phyloP scores from a whole-genome alignment of 1,139 yeast species.

The Geotrichum candidum region DNA sequence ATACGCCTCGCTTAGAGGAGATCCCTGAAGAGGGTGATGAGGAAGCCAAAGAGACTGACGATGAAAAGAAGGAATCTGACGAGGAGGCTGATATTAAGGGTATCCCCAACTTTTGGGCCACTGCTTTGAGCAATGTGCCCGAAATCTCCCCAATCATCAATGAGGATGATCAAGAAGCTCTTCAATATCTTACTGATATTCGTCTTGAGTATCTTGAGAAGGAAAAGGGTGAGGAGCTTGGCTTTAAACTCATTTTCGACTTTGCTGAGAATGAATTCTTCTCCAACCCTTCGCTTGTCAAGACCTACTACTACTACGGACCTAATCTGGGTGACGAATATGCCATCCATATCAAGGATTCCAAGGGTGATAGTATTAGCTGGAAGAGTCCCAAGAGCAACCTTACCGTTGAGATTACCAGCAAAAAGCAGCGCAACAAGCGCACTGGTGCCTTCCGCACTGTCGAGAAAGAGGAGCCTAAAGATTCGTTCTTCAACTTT shows the following conservation, averaged over 20 bases:
- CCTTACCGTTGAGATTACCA: conserved; percentile 80
- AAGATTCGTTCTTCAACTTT: conserved; percentile 90
- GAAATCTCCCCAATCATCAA: conserved; percentile 80
- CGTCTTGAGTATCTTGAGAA: conserved; percentile 73
- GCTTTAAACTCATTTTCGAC: conserved; percentile 79
- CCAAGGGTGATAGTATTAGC: conserved; percentile 66
- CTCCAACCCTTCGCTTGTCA: conserved; percentile 61
- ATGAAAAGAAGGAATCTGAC: conserved; percentile 34
- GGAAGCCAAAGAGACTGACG: conserved; percentile 44
- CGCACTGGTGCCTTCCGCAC: conserved; percentile 95
- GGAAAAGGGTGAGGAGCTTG: conserved; percentile 46
- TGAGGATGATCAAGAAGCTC: conserved; percentile 86
- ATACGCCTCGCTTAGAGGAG: conserved; percentile 44
- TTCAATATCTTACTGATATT: conserved; percentile 61
- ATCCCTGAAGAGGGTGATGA: conserved; percentile 38
- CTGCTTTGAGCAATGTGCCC: conserved; percentile 82
- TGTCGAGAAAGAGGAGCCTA: conserved; percentile 86
- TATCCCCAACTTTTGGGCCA: conserved; percentile 92
- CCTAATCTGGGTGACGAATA: conserved; percentile 97
- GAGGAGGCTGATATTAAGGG: conserved; percentile 49
- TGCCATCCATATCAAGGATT: conserved; percentile 47
- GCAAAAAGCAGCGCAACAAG: conserved; percentile 95
- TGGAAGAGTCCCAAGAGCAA: conserved; percentile 79
- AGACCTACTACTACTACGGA: conserved; percentile 87
- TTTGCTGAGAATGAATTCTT: conserved; percentile 73